Conservation (phyloP, 73 alveolate species). For the Paramecium sonneborni region DNA sequence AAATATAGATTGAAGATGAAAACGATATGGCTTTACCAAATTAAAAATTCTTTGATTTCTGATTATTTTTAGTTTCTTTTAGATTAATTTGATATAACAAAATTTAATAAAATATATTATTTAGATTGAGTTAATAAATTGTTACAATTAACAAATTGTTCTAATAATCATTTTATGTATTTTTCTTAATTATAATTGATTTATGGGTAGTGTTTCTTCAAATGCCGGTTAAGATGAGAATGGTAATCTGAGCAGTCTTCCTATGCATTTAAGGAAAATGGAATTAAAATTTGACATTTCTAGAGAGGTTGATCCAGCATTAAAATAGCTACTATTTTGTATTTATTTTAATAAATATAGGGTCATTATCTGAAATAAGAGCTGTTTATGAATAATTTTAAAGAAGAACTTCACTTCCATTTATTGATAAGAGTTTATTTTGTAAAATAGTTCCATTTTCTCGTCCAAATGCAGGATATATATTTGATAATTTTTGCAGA, state of each 20-base stretch:
- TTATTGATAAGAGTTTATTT: conserved; percentile 52
- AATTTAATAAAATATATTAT: no score
- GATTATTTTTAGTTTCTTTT: neutral
- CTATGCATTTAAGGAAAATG: conserved; percentile 41
- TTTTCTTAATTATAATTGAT: neutral
- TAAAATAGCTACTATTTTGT: conserved; percentile 58
- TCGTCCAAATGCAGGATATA: conserved; percentile 59
- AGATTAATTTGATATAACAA: no score
- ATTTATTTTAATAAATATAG: neutral
- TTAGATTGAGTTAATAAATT: no score
- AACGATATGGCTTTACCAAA: neutral
- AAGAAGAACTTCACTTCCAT: conserved; percentile 57
- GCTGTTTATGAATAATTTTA: conserved; percentile 61
- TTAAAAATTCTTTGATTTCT: neutral
- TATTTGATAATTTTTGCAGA: conserved; percentile 52
- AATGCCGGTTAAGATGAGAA: conserved; percentile 12
- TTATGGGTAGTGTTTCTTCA: conserved; percentile 64
- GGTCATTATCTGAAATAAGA: conserved; percentile 58
- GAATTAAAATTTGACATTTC: conserved; percentile 54
- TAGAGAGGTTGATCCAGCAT: conserved; percentile 57
- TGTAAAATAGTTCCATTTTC: conserved; percentile 67
- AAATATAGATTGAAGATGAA: neutral
- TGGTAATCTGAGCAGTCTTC: conserved; percentile 22
- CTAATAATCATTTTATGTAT: neutral
- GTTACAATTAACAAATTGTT: neutral